Conservation (phyloP, 768 basidiomycete species). For the Trametes cinnabarina region DNA sequence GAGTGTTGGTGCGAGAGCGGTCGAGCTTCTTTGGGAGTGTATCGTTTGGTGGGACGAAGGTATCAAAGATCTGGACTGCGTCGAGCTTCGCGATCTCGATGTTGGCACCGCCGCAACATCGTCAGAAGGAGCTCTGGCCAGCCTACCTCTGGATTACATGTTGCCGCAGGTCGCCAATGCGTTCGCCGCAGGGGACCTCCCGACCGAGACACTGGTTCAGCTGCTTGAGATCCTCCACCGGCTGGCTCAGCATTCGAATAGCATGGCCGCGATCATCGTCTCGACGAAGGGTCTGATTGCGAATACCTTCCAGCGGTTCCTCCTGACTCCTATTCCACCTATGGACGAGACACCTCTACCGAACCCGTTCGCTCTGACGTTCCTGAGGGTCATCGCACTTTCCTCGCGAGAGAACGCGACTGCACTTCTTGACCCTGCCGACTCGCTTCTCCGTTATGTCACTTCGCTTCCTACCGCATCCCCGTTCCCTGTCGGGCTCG, state of each 20-base stretch:
- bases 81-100: conserved; percentile 43
- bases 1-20: conserved; percentile 61
- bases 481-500: conserved; percentile 35
- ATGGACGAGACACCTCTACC: conserved; percentile 32
- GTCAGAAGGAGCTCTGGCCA: conserved; percentile 28
- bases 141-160: conserved; percentile 42
- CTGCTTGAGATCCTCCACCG: conserved; percentile 59
- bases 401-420: conserved; percentile 71
- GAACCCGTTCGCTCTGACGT: conserved; percentile 50
- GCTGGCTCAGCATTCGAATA: conserved; percentile 58
- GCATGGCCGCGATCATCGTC: conserved; percentile 49
- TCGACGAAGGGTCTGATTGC: conserved; percentile 51
- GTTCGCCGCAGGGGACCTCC: conserved; percentile 41
- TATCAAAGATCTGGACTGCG: conserved; percentile 34
- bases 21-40: conserved; percentile 74
- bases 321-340: conserved; percentile 52
- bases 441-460: conserved; percentile 72
- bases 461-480: conserved; percentile 50
- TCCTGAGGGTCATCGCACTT: conserved; percentile 54
- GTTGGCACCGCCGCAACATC: conserved; percentile 24
- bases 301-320: conserved; percentile 52
- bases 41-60: conserved; percentile 62
- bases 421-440: conserved; percentile 52
- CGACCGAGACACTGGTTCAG: conserved; percentile 50
- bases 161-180: conserved; percentile 50